These are phyloP conservation scores for Solanum hybrid DNA, from an alignment of 305 asterid species.

Conservation along the genomic window DNA sequence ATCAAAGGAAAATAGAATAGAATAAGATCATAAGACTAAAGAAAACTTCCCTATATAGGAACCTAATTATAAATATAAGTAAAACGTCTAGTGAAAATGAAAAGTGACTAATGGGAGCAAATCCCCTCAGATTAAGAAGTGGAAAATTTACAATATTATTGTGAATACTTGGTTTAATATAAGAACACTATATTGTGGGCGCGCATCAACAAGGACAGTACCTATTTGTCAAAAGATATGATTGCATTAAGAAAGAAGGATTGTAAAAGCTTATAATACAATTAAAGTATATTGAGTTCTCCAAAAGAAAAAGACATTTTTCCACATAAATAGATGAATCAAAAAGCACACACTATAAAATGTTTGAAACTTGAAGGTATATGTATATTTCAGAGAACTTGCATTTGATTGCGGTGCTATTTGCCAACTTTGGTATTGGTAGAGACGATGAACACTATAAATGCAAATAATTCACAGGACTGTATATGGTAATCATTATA, in stretches of 20 bases:
- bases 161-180: background rate
- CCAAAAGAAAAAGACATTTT: background rate
- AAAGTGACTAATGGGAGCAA: background rate
- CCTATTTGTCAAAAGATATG: background rate
- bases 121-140: background rate
- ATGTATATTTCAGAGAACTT: background rate
- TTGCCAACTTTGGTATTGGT: background rate
- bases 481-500: background rate
- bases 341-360: background rate
- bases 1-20: background rate
- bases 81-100: background rate
- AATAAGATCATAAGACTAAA: background rate
- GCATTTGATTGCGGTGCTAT: background rate
- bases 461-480: background rate
- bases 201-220: background rate
- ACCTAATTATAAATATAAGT: background rate
- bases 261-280: background rate
- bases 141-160: background rate
- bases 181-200: background rate
- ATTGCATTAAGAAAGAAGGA: background rate
- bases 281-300: background rate
- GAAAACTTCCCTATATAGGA: background rate
- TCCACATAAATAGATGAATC: background rate
- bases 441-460: background rate
- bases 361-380: background rate